phyloP scores from a whole-genome alignment of 768 basidiomycete species.

The Leccinellum luteum region DNA sequence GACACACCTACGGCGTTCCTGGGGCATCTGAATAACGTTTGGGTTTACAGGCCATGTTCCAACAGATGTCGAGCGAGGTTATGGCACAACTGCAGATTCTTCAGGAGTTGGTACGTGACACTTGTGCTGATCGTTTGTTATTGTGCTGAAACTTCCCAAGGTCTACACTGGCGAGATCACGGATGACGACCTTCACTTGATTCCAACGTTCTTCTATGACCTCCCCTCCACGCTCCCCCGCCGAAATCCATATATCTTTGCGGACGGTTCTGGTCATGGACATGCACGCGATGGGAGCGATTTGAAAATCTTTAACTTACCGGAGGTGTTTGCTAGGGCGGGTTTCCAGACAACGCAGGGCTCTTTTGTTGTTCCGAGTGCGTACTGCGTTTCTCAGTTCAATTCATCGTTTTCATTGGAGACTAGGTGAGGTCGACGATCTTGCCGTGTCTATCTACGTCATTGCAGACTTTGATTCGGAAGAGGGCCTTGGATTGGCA shows the following conservation, averaged over 20 bases:
- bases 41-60: conserved; percentile 21
- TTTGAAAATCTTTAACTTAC: conserved; percentile 27
- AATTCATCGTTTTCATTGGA: conserved; percentile 5
- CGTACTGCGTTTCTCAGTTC: conserved; percentile 16
- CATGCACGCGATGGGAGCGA: conserved; percentile 5
- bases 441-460: conserved; percentile 55
- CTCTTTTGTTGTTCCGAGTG: conserved; percentile 67
- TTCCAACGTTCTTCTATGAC: conserved; percentile 86
- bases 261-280: conserved; percentile 36
- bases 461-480: conserved; percentile 74
- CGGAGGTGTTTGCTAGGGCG: conserved; percentile 30
- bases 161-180: conserved; percentile 56
- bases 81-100: conserved; percentile 60
- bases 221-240: conserved; percentile 67
- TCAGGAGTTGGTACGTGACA: conserved; percentile 61
- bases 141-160: conserved; percentile 31
- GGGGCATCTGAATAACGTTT: neutral
- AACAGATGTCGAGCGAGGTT: conserved; percentile 43
- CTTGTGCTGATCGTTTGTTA: neutral
- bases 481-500: conserved; percentile 55
- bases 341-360: conserved; percentile 41
- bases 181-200: conserved; percentile 47
- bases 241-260: conserved; percentile 76
- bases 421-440: conserved; percentile 13
- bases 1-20: too few species aligned